phyloP scores from a whole-genome alignment of 1,139 yeast species.

The Pichia sp. region DNA sequence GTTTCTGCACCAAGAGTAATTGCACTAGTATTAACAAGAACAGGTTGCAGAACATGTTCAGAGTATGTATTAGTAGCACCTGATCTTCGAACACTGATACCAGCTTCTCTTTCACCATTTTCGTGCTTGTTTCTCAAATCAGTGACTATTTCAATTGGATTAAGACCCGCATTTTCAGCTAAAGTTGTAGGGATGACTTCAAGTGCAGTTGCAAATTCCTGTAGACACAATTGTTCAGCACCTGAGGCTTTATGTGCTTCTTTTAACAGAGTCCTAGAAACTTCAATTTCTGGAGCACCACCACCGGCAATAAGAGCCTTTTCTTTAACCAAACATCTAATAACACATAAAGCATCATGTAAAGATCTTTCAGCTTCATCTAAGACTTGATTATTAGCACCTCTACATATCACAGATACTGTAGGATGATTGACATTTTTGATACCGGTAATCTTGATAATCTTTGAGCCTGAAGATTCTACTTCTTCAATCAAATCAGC shows the following conservation, averaged over 20 bases:
- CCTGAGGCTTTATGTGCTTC: slow-evolving; percentile 79
- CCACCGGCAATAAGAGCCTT: slow-evolving; percentile 97
- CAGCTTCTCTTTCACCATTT: slow-evolving; percentile 87
- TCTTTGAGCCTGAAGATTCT: slow-evolving; percentile 88
- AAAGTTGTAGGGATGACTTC: slow-evolving; percentile 95
- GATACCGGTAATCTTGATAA: slow-evolving; percentile 86
- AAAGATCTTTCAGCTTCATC: slow-evolving; percentile 96
- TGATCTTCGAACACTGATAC: slow-evolving; percentile 89
- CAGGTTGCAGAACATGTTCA: slow-evolving; percentile 96
- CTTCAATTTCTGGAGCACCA: slow-evolving; percentile 97
- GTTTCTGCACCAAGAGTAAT: slow-evolving; percentile 92
- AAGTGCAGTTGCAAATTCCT: slow-evolving; percentile 90
- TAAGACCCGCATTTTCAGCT: slow-evolving; percentile 96
- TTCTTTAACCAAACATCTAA: slow-evolving; percentile 90
- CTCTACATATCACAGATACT: slow-evolving; percentile 87
- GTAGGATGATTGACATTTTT: slow-evolving; percentile 60
- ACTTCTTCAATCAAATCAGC: slow-evolving; percentile 92
- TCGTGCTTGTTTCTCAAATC: slow-evolving; percentile 91
- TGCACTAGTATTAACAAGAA: slow-evolving; percentile 88
- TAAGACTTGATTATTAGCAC: slow-evolving; percentile 81
- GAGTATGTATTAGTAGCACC: slow-evolving; percentile 88
- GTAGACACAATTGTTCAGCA: slow-evolving; percentile 90
- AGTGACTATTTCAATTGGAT: slow-evolving; percentile 90
- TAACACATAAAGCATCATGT: slow-evolving; percentile 95
- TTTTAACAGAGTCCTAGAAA: slow-evolving; percentile 68